Conservation (phyloP, 163 green algal species). For the Volvox carteri region DNA sequence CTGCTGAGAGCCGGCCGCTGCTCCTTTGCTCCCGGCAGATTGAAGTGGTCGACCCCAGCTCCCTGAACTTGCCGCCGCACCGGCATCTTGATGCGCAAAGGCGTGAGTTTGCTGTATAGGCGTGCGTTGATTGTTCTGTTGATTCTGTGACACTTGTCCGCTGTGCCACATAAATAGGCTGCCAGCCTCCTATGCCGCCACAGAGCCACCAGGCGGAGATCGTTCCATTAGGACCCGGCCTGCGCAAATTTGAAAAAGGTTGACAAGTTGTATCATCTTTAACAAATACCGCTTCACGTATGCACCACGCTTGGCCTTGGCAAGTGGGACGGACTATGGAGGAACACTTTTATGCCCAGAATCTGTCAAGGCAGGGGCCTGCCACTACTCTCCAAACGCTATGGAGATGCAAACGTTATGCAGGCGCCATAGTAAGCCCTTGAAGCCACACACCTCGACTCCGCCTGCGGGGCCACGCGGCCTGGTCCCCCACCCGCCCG, state of each 20-base stretch:
- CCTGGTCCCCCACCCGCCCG: constrained; percentile 1
- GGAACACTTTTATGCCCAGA: too few species aligned
- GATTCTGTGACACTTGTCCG: constrained; percentile 34
- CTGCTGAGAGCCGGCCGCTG: background rate
- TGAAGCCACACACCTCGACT: too few species aligned
- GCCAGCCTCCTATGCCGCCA: background rate
- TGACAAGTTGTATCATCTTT: too few species aligned
- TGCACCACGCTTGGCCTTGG: too few species aligned
- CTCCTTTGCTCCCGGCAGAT: background rate
- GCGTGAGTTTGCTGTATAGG: constrained; percentile 23
- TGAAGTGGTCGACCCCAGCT: background rate
- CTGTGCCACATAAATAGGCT: constrained; percentile 38
- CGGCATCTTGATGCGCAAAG: constrained; percentile 15
- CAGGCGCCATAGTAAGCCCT: too few species aligned
- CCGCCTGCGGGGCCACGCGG: background rate
- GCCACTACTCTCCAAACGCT: too few species aligned
- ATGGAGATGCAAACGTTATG: too few species aligned
- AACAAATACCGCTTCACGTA: too few species aligned
- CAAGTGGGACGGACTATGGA: too few species aligned
- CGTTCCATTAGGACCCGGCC: too few species aligned
- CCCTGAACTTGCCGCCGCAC: constrained; percentile 4
- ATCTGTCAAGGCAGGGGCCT: too few species aligned
- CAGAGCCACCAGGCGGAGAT: background rate
- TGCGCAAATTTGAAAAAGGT: too few species aligned
- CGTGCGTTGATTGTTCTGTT: constrained; percentile 41